Conservation (phyloP, 371 early-diverging fungal species). For the Rhizomucor miehei region DNA sequence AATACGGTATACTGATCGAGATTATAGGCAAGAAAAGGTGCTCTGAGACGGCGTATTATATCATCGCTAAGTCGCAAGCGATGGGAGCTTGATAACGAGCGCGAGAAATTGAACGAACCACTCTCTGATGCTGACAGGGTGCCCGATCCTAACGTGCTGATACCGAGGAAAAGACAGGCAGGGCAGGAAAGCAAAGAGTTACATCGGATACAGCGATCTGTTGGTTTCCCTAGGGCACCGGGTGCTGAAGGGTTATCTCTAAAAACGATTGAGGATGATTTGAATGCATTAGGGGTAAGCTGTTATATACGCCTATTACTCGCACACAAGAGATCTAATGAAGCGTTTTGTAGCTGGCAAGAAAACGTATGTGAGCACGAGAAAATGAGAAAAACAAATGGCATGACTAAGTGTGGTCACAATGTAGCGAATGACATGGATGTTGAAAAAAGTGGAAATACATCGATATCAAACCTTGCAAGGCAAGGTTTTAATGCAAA, state of each 20-base stretch:
- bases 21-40: conserved; percentile 38
- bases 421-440: background rate
- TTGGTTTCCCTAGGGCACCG: conserved; percentile 36
- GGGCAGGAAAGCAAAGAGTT: conserved; percentile 30
- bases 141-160: conserved; percentile 6
- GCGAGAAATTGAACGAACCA: conserved; percentile 21
- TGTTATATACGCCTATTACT: background rate
- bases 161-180: conserved; percentile 1
- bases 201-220: conserved; percentile 19
- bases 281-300: conserved; percentile 44
- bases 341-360: too few relatives aligned
- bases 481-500: too few relatives aligned
- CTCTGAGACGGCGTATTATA: conserved; percentile 24
- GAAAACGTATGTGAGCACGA: too few relatives aligned
- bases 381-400: background rate
- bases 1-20: too few relatives aligned
- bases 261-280: conserved; percentile 35
- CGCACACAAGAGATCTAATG: too few relatives aligned
- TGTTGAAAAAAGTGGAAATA: conserved; percentile 2
- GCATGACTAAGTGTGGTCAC: too few relatives aligned
- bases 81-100: conserved; percentile 29
- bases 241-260: conserved; percentile 18
- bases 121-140: conserved; percentile 13
- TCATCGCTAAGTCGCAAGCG: conserved; percentile 22
- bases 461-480: background rate